Percentiles rank a stretch among this genome's conserved stretches.
These are phyloP conservation scores for Verticillium isaacii DNA, from an alignment of 2,329 filamentous ascomycete species.

Conservation along the genomic window DNA sequence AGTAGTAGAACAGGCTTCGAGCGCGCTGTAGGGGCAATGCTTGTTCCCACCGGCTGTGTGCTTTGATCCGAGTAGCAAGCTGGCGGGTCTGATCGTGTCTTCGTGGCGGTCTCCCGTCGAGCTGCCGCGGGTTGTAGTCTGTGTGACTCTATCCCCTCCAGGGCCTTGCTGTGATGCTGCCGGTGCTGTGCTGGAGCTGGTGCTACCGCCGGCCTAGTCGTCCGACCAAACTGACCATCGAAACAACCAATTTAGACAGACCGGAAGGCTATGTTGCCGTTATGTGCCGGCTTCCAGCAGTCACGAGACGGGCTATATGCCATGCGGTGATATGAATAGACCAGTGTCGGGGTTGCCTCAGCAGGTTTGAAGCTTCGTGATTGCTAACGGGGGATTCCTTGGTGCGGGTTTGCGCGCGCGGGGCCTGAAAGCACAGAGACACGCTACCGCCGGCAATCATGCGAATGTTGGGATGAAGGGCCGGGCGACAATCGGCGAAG, in stretches of 20 bases:
- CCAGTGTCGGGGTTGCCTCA: background rate
- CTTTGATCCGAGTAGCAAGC: background rate
- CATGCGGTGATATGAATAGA: background rate
- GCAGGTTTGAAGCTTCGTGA: background rate
- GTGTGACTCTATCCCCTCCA: background rate
- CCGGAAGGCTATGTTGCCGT: background rate
- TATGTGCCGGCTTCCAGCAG: background rate
- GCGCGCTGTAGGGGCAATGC: background rate
- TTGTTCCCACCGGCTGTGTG: background rate
- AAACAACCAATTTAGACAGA: background rate
- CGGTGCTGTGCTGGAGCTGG: background rate
- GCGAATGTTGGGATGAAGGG: background rate
- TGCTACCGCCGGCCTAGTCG: background rate
- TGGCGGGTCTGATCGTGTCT: background rate
- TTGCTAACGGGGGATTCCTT: background rate
- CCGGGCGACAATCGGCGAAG: background rate
- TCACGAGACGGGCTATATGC: background rate
- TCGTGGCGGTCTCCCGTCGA: background rate
- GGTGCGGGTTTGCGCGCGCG: background rate
- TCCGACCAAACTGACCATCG: background rate
- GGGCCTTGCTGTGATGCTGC: background rate
- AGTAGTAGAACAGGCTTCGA: background rate
- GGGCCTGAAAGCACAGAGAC: background rate
- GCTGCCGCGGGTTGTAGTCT: background rate
- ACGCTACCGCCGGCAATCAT: background rate